Evolutionary conservation across 2,329 filamentous ascomycete species (phyloP).

Genomic region (Podosphaera aphanis): DNA sequence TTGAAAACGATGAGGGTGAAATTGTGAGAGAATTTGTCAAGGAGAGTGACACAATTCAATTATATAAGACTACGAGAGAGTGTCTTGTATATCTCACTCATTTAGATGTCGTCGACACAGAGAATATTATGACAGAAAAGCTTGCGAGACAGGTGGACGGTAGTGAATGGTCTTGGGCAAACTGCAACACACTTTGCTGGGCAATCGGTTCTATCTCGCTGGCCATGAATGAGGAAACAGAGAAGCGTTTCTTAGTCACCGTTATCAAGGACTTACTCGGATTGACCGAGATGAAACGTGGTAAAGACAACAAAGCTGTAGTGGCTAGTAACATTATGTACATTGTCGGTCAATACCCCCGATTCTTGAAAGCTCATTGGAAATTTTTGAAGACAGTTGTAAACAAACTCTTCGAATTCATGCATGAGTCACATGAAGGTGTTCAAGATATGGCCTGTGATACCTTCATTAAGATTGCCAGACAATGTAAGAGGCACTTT

Average conservation of each 20-base stretch:
- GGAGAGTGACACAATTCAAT: conserved; percentile 93
- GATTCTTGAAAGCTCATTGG: conserved; percentile 97
- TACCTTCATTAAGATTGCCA: conserved; percentile 98
- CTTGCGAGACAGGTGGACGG: conserved; percentile 86
- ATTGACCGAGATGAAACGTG: conserved; percentile 95
- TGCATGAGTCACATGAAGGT: conserved; percentile 98
- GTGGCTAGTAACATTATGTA: conserved; percentile 99
- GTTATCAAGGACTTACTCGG: conserved; percentile 96
- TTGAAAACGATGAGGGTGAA: conserved; percentile 98
- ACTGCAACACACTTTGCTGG: conserved; percentile 99
- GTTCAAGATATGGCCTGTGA: conserved; percentile 99
- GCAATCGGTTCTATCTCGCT: conserved; percentile 96
- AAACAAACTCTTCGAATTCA: conserved; percentile 98
- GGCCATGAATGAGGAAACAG: conserved; percentile 98
- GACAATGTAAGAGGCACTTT: conserved; percentile 93
- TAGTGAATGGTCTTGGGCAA: conserved; percentile 95
- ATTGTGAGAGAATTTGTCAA: conserved; percentile 98
- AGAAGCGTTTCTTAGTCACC: conserved; percentile 93
- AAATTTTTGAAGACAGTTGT: conserved; percentile 99
- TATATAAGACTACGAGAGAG: conserved; percentile 97
- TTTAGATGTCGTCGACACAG: conserved; percentile 88
- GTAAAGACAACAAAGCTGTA: conserved; percentile 98
- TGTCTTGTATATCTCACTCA: conserved; percentile 94
- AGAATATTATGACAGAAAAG: conserved; percentile 99
- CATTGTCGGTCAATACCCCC: conserved; percentile 94